These are phyloP conservation scores for Aspergillus uvarum DNA, from an alignment of 2,329 filamentous ascomycete genomes.

Conservation along the genomic window DNA sequence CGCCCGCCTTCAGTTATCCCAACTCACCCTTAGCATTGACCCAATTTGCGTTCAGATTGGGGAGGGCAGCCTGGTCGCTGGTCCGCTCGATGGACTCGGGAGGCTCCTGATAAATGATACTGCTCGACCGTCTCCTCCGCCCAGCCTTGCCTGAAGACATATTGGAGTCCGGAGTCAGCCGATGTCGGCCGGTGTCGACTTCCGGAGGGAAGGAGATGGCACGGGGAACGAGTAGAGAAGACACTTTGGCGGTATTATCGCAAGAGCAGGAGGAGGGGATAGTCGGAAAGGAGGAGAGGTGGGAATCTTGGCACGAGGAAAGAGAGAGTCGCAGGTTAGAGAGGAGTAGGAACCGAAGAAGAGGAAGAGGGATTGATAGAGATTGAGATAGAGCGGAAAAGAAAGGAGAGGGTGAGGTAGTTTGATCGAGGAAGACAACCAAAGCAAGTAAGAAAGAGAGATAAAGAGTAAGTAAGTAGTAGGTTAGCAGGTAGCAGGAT, in stretches of 20 bases:
- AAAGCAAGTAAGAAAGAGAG: slow-evolving; percentile 2
- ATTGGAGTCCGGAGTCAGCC: slow-evolving; percentile 60
- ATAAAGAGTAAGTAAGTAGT: neutral
- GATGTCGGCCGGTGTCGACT: slow-evolving; percentile 62
- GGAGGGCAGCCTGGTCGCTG: slow-evolving; percentile 90
- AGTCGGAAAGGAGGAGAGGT: slow-evolving; percentile 14
- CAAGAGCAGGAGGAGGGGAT: slow-evolving; percentile 31
- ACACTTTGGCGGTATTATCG: slow-evolving; percentile 86
- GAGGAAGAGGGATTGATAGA: neutral
- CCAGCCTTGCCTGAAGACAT: slow-evolving; percentile 65
- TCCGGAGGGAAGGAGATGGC: slow-evolving; percentile 89
- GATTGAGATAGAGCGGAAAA: slow-evolving; percentile 15
- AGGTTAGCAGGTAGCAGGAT: neutral
- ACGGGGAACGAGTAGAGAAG: slow-evolving; percentile 84
- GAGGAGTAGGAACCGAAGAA: slow-evolving; percentile 16
- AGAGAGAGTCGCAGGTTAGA: slow-evolving; percentile 23
- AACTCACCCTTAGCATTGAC: slow-evolving; percentile 94
- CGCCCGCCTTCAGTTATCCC: neutral
- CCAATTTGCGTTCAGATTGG: slow-evolving; percentile 97
- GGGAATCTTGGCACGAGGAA: slow-evolving; percentile 20
- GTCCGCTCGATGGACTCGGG: slow-evolving; percentile 96
- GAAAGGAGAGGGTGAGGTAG: slow-evolving; percentile 21
- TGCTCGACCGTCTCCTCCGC: slow-evolving; percentile 91
- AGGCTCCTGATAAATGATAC: slow-evolving; percentile 96
- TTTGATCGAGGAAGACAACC: neutral